Conservation (phyloP, 495 filamentous ascomycete genomes). For the Xylaria flabelliformis region DNA sequence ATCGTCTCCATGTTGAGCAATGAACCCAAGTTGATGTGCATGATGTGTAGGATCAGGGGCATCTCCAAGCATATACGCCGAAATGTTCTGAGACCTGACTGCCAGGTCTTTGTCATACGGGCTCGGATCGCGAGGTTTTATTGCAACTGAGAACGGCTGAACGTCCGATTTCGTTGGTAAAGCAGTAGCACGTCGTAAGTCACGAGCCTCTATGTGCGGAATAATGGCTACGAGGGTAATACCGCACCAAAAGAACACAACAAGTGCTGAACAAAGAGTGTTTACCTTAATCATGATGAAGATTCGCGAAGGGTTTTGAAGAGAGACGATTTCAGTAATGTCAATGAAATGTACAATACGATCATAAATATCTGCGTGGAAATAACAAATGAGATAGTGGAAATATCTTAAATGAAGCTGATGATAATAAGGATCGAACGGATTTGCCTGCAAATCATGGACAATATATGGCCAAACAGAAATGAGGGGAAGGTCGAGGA, state of each 20-base stretch:
- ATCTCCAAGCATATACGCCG: constrained; percentile 20
- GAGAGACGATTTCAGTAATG: neutral
- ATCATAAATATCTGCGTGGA: neutral
- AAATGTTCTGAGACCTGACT: neutral
- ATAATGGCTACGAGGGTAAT: neutral
- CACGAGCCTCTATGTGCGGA: neutral
- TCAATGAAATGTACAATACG: neutral
- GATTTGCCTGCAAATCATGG: neutral
- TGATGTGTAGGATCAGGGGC: neutral
- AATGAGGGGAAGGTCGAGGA: neutral
- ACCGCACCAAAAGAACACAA: neutral
- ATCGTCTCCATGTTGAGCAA: constrained; percentile 14
- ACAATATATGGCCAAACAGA: neutral
- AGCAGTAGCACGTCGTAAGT: neutral
- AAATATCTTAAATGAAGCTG: neutral
- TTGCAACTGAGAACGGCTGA: constrained; percentile 1
- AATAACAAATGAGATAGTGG: neutral
- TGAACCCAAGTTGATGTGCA: neutral
- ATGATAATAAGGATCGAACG: neutral
- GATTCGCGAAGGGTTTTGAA: neutral
- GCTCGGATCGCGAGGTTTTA: neutral
- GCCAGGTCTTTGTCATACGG: neutral
- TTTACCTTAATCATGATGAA: neutral
- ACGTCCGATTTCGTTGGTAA: neutral
- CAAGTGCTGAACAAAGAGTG: neutral